Base-by-base conservation (phyloP, 441 rosid species). In the Adansonia grandidieri region DNA sequence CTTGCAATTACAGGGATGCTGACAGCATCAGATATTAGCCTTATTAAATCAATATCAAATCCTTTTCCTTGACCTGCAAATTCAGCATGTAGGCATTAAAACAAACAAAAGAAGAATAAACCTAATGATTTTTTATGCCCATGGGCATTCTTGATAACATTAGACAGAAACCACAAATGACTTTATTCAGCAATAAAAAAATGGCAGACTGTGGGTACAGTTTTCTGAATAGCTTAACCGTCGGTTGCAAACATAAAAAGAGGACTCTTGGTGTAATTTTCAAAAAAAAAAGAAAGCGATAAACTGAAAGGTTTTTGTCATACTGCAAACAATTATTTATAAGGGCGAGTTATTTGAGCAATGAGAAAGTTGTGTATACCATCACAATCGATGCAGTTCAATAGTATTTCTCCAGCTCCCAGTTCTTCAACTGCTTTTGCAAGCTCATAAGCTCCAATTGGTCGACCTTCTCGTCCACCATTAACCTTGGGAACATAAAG, bases 381-480 rank as follows among this genome's bases (percentile, higher is more conserved):
- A 80, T 94, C 99, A 82, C 98, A 93, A 76, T 96, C 97, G 71
- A 96, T 93, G 91, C 99, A 96, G 84, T 96, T 96, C 75, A 96
- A 85, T 61, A 96, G 79, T 78, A 94, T 90, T 88, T 96, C 99
- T 83, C 99, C 98, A 73, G 99, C 98, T 70, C 98, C 99, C 75
- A 94, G 84, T 79, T 88, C 95, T 85, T 96, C 98, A 78, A 94
- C 98, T 64, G 93, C 93, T 90, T 89, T 93, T 37, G 99, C 98
- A 81, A 94, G 97, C 90, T 96, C 99, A 80, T 89, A 93, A 45
- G 99, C 99, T 84, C 98, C 98, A 79, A 93, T 90, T 64, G 94
- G 98, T 73, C 98, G 90, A 79, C 97, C 98, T 83, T 96, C 98
- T 86, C 98, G 91, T 53, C 98, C 99, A 37, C 99, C 99, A 75